Conservation (phyloP, 805 yeast genomes). For the Metschnikowia kunwiensis region DNA sequence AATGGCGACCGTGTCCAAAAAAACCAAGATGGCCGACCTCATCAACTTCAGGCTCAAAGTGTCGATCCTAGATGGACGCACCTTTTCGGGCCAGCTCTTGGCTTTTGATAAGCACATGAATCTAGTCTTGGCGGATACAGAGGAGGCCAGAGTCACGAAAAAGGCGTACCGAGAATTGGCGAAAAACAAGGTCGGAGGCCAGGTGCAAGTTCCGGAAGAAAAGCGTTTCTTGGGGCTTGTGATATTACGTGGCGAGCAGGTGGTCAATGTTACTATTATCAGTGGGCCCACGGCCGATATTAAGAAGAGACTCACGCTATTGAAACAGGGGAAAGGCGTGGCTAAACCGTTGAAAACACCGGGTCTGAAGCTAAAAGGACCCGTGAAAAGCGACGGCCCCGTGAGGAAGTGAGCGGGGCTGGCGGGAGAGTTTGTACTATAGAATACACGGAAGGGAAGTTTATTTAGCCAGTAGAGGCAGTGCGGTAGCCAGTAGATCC, state of each 20-base stretch:
- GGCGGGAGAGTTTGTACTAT: constrained; percentile 3
- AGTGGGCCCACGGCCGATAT: constrained; percentile 51
- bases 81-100: constrained; percentile 72
- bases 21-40: constrained; percentile 57
- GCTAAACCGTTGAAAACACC: constrained; percentile 37
- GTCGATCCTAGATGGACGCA: constrained; percentile 72
- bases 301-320: constrained; percentile 27
- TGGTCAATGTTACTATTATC: constrained; percentile 69
- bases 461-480: no score
- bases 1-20: constrained; percentile 27
- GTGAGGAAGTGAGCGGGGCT: not conserved
- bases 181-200: constrained; percentile 22
- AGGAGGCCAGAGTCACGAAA: constrained; percentile 75
- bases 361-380: constrained; percentile 27
- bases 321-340: constrained; percentile 24
- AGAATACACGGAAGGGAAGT: constrained; percentile 3
- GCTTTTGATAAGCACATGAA: constrained; percentile 92
- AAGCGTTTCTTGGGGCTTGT: constrained; percentile 77
- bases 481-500: no score
- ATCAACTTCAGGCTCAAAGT: constrained; percentile 72
- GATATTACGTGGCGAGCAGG: constrained; percentile 83
- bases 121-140: constrained; percentile 76
- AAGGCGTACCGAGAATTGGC: constrained; percentile 45
- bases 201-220: constrained; percentile 50
- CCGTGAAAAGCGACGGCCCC: constrained; percentile 18